phyloP scores from a whole-genome alignment of 2,329 filamentous ascomycete species.

The Fusarium nisikadoi region DNA sequence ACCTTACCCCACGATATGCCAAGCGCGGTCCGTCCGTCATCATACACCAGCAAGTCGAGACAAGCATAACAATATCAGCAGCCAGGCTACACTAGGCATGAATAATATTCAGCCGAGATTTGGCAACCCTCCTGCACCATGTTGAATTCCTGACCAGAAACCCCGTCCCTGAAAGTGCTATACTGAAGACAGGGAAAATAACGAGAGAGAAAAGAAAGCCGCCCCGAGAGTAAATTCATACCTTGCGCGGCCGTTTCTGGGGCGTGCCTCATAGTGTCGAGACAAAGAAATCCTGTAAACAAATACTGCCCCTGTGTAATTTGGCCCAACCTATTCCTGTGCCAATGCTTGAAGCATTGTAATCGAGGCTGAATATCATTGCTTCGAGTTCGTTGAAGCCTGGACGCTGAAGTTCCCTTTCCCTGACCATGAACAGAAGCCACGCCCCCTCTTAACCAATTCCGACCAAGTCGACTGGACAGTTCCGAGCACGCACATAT shows the following conservation, averaged over 20 bases:
- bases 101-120: conserved; percentile 1
- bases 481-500: conserved; percentile 1
- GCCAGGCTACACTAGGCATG: conserved; percentile 32
- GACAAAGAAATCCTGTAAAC: conserved; percentile 29
- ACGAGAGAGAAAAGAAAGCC: conserved; percentile 8
- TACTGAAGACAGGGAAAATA: conserved; percentile 13
- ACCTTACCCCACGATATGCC: conserved; percentile 38
- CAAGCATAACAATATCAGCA: conserved; percentile 41
- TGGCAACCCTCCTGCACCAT: conserved; percentile 6
- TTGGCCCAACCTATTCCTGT: not conserved
- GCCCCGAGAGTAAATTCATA: conserved; percentile 9
- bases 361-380: not conserved
- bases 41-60: conserved; percentile 42
- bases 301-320: conserved; percentile 11
- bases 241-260: conserved; percentile 7
- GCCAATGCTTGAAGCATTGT: not conserved
- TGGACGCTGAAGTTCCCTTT: conserved; percentile 14
- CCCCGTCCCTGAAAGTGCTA: conserved; percentile 1
- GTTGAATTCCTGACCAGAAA: conserved; percentile 1
- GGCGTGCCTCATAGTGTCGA: conserved; percentile 14
- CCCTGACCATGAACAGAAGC: conserved; percentile 1
- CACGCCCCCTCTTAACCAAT: conserved; percentile 7
- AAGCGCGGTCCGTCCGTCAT: conserved; percentile 37
- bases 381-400: conserved; percentile 15
- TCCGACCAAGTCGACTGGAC: conserved; percentile 3